Evolutionary conservation across 1,284 basidiomycete species (phyloP).

Genomic region (Melampsora larici-populina): DNA sequence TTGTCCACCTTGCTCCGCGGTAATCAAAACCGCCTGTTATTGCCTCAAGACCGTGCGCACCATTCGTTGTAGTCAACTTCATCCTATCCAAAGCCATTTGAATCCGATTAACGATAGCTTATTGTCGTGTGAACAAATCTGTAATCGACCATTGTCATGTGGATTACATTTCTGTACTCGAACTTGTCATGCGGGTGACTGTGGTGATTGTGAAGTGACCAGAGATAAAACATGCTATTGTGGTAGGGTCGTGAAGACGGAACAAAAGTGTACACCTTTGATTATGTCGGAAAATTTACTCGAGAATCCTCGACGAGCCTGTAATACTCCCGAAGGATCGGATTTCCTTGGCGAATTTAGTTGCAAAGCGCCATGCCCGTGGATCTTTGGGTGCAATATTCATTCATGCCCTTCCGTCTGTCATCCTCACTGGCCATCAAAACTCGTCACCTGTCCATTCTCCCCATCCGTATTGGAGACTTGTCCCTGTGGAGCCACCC

Average conservation of each 20-base stretch:
- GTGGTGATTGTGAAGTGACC: constrained; percentile 15
- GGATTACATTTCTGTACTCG: constrained; percentile 33
- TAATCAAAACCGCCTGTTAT: constrained; percentile 25
- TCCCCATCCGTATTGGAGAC: constrained; percentile 17
- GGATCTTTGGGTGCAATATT: constrained; percentile 37
- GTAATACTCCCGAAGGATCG: constrained; percentile 15
- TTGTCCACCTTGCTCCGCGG: constrained; percentile 36
- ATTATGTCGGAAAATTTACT: background rate
- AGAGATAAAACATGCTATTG: constrained; percentile 35
- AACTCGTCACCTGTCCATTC: constrained; percentile 18
- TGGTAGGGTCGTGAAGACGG: background rate
- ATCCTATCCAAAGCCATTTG: constrained; percentile 5
- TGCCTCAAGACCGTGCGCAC: constrained; percentile 18
- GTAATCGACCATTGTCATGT: constrained; percentile 9
- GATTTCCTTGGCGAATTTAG: constrained; percentile 30
- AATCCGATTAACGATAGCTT: constrained; percentile 12
- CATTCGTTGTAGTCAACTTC: constrained; percentile 40
- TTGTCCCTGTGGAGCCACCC: constrained; percentile 22
- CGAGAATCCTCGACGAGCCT: background rate
- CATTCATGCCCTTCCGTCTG: constrained; percentile 34
- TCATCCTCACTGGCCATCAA: constrained; percentile 27
- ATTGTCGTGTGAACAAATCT: constrained; percentile 28
- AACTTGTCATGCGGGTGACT: constrained; percentile 29
- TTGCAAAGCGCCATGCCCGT: constrained; percentile 21
- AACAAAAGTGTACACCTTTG: constrained; percentile 23